Base-by-base conservation (phyloP, 768 basidiomycete genomes). In the Lactifluus rugatus region DNA sequence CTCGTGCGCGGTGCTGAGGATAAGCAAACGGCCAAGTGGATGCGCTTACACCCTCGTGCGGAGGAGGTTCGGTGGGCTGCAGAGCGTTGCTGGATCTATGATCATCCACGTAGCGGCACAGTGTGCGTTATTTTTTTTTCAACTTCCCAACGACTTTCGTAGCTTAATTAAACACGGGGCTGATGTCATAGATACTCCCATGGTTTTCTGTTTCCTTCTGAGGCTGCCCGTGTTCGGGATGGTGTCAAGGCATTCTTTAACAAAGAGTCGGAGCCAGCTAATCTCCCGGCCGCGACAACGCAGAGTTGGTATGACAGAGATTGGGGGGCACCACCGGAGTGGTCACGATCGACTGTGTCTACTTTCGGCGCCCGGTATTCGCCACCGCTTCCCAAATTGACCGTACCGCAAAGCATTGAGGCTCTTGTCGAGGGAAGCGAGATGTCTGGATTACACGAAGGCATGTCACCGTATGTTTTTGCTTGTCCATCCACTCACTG, bases 71-170 rank as follows among this genome's bases (percentile, higher is more conserved):
- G 91, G 45, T 98, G 95, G 94, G 78, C 79, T 32, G 85, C 88
- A 64, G 94, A 99, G 68, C 81, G 86, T 26, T 98, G 95, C 71
- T 95, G 92, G 90, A 91, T 99, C 63, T 97, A 99, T 71, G 94
- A 99, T 68, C 95, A 97, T 72, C 95, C 95, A 2, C 85, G 92
- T 49, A 84, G 89, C 16, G 87, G 89, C 48, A 96, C 94, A 19
- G 93, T 95, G 84, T 93, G 75, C 67, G 89, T 77, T 28, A 9
- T 55, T 54, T 44, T 19, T 21, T 26, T 26, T 41, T 23, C 0
- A 48, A 23, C n/a, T 45, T 44, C 23, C 31, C 17, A 37, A 19
- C 6, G 8, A 8, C 16, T 25, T 39, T 19, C n/a, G 28, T 52
- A 10, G 55, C 61, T 60, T 48, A 17, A 26, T 21, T 32, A 3